Percentiles rank a stretch among this genome's conserved stretches.
Conservation (phyloP, 345 rosid genomes). For the Populus pruinosa region DNA sequence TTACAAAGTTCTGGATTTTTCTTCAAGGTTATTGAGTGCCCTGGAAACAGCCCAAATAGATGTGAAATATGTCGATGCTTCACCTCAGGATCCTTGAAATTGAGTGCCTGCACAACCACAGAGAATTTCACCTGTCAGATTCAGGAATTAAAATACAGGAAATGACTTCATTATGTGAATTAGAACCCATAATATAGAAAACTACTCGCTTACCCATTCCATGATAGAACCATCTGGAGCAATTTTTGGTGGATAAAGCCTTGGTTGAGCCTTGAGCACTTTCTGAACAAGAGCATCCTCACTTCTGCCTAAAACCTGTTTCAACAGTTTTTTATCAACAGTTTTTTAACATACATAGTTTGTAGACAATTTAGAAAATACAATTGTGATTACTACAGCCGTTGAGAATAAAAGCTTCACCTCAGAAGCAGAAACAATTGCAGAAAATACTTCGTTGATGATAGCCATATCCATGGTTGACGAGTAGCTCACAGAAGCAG, state of each 20-base stretch:
- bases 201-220: constrained; percentile 69
- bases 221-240: constrained; percentile 73
- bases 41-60: constrained; percentile 89
- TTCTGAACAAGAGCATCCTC: constrained; percentile 48
- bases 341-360: neutral
- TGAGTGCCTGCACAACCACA: constrained; percentile 45
- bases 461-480: constrained; percentile 93
- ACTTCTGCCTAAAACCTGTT: constrained; percentile 57
- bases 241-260: constrained; percentile 63
- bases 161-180: neutral
- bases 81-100: constrained; percentile 74
- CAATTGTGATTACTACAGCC: neutral
- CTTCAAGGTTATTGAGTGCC: constrained; percentile 63
- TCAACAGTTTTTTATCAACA: neutral
- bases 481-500: constrained; percentile 86
- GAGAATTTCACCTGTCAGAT: neutral
- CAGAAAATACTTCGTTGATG: constrained; percentile 69
- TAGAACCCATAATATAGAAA: neutral
- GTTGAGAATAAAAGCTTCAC: constrained; percentile 29
- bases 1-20: constrained; percentile 63
- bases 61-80: constrained; percentile 94
- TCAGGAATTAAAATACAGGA: neutral
- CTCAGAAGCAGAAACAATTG: constrained; percentile 72
- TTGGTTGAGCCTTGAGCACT: constrained; percentile 58
- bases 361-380: neutral